Conservation (phyloP, 2,329 filamentous ascomycete genomes). For the Botrytis cinerea region DNA sequence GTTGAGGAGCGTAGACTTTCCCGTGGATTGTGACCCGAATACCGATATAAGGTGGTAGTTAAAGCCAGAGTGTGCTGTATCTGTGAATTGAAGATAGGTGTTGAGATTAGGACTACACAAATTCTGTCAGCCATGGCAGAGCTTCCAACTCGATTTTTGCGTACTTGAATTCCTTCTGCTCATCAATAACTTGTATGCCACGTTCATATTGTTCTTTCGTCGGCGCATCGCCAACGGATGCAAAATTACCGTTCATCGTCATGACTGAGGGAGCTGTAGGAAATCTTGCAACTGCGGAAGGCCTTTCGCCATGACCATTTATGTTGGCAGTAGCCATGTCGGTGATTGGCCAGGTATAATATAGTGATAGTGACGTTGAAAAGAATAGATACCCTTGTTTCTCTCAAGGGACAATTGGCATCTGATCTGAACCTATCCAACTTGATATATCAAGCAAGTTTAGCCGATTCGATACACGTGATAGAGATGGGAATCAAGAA, state of each 20-base stretch:
- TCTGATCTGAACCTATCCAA: slow-evolving; percentile 21
- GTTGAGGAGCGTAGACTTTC: slow-evolving; percentile 96
- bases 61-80: slow-evolving; percentile 87
- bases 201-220: slow-evolving; percentile 74
- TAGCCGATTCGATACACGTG: slow-evolving; percentile 14
- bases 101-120: slow-evolving; percentile 68
- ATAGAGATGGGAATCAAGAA: not conserved
- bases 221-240: slow-evolving; percentile 67
- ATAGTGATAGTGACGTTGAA: slow-evolving; percentile 15
- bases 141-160: slow-evolving; percentile 38
- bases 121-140: slow-evolving; percentile 29
- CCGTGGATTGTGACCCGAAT: slow-evolving; percentile 97
- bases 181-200: slow-evolving; percentile 96
- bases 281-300: slow-evolving; percentile 38
- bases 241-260: slow-evolving; percentile 79
- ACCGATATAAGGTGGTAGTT: slow-evolving; percentile 99
- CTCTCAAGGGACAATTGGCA: slow-evolving; percentile 21
- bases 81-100: slow-evolving; percentile 77
- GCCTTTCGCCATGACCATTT: slow-evolving; percentile 36
- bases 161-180: slow-evolving; percentile 96
- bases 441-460: not conserved
- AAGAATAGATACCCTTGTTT: slow-evolving; percentile 18
- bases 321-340: slow-evolving; percentile 35
- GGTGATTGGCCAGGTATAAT: slow-evolving; percentile 22
- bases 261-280: slow-evolving; percentile 41